Base-by-base conservation (phyloP, 2,329 filamentous ascomycete genomes). In the Escovopsis sp. region DNA sequence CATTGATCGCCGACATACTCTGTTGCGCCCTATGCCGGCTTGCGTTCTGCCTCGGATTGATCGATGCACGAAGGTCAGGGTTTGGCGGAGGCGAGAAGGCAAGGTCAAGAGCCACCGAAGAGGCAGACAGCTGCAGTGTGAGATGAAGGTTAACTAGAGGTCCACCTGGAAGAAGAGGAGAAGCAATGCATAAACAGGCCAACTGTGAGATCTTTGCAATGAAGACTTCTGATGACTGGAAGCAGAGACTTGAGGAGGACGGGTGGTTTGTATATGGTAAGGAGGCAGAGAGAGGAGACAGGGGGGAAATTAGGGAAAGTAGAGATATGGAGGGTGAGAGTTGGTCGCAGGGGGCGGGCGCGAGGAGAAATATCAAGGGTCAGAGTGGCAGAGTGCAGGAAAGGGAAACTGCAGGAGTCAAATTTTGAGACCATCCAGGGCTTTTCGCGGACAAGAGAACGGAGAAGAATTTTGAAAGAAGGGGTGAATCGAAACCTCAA, bases 41-140 rank as follows among this genome's bases (percentile, higher is more conserved):
- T 55, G 78, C 69, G 46, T 66, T 50, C 43, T 48, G 65, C 47
- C 68, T 69, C 68, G 76, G 83, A 45, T 68, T 65, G 60, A 65
- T 61, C 35, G 53, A 48, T 33, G 55, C 48, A 27, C 54, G 41
- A 33, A 54, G 49, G 43, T 84, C 76, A 39, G 74, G 68, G 43
- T 70, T 75, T 32, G 76, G 71, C 40, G 71, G 76, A 41, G 76
- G 75, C 34, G 76, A 75, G 40, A 77, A 68, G 38, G 83, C 80
- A 53, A 92, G 69, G 58, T 93, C 84, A 50, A 87, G 68, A 35
- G 84, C 79, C 52, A 81, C 76, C 46, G 81, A 84, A 42, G 83
- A 86, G 37, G 82, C 75, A 54, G 83, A 86, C 41, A 88, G 66
- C 76, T 90, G 62, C 54, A 25, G 21, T 8, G 11, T 25, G 8